A percentile compares a stretch with the other conserved stretches of the same genome.
These are phyloP conservation scores for Aristolochia californica DNA, from an alignment of 164 flowering plant genomes.

Conservation along the genomic window DNA sequence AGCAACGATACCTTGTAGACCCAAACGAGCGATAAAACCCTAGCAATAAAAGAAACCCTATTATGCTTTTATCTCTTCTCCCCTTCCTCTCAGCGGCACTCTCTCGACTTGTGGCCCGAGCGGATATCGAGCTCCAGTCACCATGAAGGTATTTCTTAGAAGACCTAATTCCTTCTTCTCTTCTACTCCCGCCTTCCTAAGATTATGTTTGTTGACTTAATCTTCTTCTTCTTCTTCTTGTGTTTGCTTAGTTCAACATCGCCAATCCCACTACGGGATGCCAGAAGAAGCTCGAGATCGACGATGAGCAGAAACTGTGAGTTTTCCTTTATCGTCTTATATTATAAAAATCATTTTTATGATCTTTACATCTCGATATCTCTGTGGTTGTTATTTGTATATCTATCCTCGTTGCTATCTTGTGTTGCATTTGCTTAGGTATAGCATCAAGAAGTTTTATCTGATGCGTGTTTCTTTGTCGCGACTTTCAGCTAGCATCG, in stretches of 20 bases:
- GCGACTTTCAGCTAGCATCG: background rate
- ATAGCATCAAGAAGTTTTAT: background rate
- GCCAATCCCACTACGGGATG: conserved; percentile 30
- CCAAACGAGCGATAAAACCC: background rate
- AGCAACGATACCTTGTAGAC: background rate
- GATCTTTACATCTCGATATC: background rate
- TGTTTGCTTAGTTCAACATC: conserved; percentile 20
- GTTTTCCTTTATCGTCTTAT: background rate
- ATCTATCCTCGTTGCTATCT: too few relatives aligned
- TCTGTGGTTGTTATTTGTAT: background rate
- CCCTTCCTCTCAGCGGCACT: background rate
- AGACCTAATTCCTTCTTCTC: background rate
- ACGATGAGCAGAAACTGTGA: conserved; percentile 29
- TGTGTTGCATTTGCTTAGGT: too few relatives aligned
- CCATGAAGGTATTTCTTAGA: background rate
- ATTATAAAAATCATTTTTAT: too few relatives aligned
- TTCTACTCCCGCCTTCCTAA: background rate
- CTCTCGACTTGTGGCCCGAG: background rate
- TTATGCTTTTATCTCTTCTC: background rate
- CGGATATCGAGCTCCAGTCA: background rate
- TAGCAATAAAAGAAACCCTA: background rate
- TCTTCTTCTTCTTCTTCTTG: background rate
- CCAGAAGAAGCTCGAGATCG: conserved; percentile 31
- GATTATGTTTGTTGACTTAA: background rate
- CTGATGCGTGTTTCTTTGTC: background rate